Evolutionary conservation across 202 grass and related monocot genomes (phyloP), one percentile per base, ranked within the genome.

Genomic region (Panicum virgatum): DNA sequence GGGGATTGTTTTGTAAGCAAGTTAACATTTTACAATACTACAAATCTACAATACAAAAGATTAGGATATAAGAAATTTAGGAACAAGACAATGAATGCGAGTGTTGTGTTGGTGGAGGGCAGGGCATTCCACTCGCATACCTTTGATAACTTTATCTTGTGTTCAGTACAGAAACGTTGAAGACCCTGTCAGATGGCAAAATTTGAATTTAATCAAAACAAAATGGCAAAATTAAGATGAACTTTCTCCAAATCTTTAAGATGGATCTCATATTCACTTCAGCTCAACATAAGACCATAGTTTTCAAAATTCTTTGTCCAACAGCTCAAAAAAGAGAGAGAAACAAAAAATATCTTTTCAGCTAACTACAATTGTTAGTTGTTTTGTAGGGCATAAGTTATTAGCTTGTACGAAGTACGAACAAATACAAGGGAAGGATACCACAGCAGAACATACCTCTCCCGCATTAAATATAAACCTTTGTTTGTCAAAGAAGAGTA

Each of bases 121-220:
- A 77, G 46, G 47, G 40, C 23, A 27, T n/a, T 69, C 10, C 15
- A 18, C 78, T 62, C 11, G 7, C 18, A 72, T 90, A 98, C 96
- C 90, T 98, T 98, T 70, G 96, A 98, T 61, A 98, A 79, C 64
- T 98, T 98, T 81, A 95, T 98, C 88, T 98, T 98, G 92, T 98
- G 96, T 84, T 98, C 96, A 20, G 88, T 95, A 60, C 96, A 98
- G 79, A 95, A 98, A 61, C 96, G 84, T 80, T 98, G 96, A 89
- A 98, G 90, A 60, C 96, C 92, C 96, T 98, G 85, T 88, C 73
- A 83, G 44, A 80, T 66, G 68, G 76, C 54, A 81, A 79, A 15
- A 70, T 43, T 42, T 42, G 2, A 72, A 50, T 75, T 71, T n/a
- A 76, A 26, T 84, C 73, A 53, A 51, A 60, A 66, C 23, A 57